Base-by-base conservation (phyloP, 2,329 filamentous ascomycete species). In the Lachnellula occidentalis region DNA sequence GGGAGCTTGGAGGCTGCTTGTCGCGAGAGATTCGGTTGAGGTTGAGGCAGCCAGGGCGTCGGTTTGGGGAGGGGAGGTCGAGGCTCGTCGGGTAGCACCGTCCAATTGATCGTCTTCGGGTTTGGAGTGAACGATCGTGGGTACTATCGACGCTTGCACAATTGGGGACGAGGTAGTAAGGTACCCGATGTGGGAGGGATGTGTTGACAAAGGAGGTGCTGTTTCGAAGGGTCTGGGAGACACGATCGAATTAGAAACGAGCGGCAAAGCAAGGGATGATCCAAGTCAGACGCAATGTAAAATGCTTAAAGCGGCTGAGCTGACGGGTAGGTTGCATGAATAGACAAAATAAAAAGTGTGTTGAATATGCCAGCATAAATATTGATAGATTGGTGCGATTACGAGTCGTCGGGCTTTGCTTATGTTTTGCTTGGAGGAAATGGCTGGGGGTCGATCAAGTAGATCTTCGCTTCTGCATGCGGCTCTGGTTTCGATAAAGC, bases 151-250 rank as follows among this genome's bases (percentile, higher is more conserved):
- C 48, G 80, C 78, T 64, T 85, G 83, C 49, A 88, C 78, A 55
- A 86, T 71, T 34, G 86, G 82, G 21, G 86, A 88, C 31, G 85
- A 87, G 34, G 83, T 82, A 48, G 86, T 88, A 57, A 87, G 74
- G 69, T 87, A 83, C 58, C 82, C 83, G 65, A 81, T 77, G 64
- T 87, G 84, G 34, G 86, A 86, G 51, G 83, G 79, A 68, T 83
- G 81, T 27, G 79, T 74, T 43, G 80, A 80, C 51, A 79, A 72
- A 53, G 78, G 70, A 51, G 76, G 74, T 79, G n/a, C 6, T 61
- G 72, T 72, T 48, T 69, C 61, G 54, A 55, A 45, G 49, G 62
- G 58, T 45, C 62, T 64, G 54, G 50, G 52, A 42, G 43, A 51
- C 37, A 50, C 21, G 51, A 51, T 45, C 50, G 45, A 51, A 54